Evolutionary conservation across 2,329 filamentous ascomycete genomes (phyloP).

Genomic region (Zymoseptoria brevis): DNA sequence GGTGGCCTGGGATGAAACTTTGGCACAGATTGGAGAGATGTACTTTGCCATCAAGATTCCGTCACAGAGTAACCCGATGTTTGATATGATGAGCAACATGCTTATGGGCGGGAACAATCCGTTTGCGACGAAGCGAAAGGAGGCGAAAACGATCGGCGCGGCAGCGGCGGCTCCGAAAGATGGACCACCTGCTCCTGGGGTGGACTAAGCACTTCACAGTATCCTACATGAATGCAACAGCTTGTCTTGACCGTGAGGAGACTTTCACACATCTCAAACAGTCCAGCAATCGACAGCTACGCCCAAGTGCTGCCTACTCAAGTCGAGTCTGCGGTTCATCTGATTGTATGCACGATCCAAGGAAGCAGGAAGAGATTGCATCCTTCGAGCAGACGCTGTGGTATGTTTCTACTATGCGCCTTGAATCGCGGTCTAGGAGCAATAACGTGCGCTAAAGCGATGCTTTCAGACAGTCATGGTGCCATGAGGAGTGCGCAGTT

Average conservation of each 20-base stretch:
- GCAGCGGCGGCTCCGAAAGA: constrained; percentile 29
- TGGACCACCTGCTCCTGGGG: constrained; percentile 28
- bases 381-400: background rate
- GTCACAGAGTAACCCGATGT: constrained; percentile 79
- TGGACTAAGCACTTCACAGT: constrained; percentile 22
- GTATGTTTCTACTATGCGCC: too few species aligned
- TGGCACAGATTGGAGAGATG: constrained; percentile 87
- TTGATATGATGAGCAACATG: constrained; percentile 97
- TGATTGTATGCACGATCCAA: background rate
- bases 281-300: background rate
- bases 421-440: too few species aligned
- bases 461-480: too few species aligned
- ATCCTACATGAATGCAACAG: background rate
- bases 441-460: too few species aligned
- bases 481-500: too few species aligned
- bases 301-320: background rate
- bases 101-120: constrained; percentile 66
- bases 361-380: background rate
- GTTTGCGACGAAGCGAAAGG: constrained; percentile 38
- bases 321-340: background rate
- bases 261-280: background rate
- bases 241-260: background rate
- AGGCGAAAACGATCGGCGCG: constrained; percentile 42
- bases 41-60: constrained; percentile 91
- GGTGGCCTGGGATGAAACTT: constrained; percentile 63